Evolutionary conservation across 768 basidiomycete genomes (phyloP).

Genomic region (Amanita pallidorosea): DNA sequence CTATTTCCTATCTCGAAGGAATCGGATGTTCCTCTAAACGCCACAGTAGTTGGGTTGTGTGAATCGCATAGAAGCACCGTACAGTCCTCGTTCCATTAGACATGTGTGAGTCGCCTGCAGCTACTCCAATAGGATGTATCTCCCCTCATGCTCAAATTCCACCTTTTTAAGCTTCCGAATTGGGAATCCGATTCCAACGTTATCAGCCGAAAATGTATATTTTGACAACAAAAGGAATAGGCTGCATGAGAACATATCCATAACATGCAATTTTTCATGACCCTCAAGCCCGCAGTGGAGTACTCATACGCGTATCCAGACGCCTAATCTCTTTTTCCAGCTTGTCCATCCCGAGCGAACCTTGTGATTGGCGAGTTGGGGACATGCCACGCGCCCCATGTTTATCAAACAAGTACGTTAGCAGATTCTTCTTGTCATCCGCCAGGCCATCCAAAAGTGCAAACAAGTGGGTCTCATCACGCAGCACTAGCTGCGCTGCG

Average conservation of each 20-base stretch:
- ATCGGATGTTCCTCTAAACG: conserved; percentile 13
- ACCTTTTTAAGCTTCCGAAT: too few relatives aligned
- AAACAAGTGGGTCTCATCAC: conserved; percentile 78
- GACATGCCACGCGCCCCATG: conserved; percentile 56
- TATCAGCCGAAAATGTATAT: too few relatives aligned
- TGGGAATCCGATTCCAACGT: too few relatives aligned
- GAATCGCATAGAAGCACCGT: neutral
- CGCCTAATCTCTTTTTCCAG: conserved; percentile 75
- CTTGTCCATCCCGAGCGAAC: conserved; percentile 48
- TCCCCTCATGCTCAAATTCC: neutral
- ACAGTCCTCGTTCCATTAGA: neutral
- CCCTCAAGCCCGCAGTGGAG: conserved; percentile 37
- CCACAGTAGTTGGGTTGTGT: neutral
- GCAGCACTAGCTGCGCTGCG: conserved; percentile 72
- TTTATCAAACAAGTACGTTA: conserved; percentile 86
- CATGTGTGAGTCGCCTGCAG: neutral
- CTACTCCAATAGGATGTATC: neutral
- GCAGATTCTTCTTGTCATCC: conserved; percentile 84
- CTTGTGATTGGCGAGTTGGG: conserved; percentile 11
- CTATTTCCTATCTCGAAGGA: conserved; percentile 36
- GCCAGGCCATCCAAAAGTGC: conserved; percentile 70
- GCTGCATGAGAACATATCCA: neutral
- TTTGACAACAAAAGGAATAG: neutral
- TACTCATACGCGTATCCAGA: conserved; percentile 69
- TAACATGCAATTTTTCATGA: conserved; percentile 3